Evolutionary conservation across 2,329 filamentous ascomycete species (phyloP), one percentile per base, ranked within the genome.

Genomic region (Hypoxylon sp.): DNA sequence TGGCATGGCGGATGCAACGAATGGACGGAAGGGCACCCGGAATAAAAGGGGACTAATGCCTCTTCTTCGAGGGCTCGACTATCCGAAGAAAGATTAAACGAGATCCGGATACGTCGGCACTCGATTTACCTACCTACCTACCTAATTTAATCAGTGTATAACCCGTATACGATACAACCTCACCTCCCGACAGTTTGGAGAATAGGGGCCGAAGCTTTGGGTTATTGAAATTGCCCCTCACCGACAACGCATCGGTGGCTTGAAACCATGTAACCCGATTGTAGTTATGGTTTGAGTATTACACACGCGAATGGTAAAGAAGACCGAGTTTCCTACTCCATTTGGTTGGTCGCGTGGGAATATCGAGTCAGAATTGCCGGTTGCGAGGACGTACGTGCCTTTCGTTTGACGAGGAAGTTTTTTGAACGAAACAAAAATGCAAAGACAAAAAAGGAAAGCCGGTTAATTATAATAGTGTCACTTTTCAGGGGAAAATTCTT

Each of bases 381-480:
- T 12, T 15, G 27, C n/a, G n/a, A n/a, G n/a, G n/a, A n/a, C n/a
- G n/a, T n/a, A n/a, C n/a, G 35, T 16, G 31, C 36, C 21, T 47
- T 40, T 38, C 11, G 41, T 41, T 41, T 17, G 40, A 40, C 15
- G n/a, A 31, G 7, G 30, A 27, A 23, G 38, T 30, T 13, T 27
- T 38, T 37, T 30, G 38, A 35, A 46, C 46, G 19, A 42, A 20
- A 8, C 37, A 17, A 32, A 45, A 38, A 51, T 42, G 8, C 37
- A 17, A 32, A 45, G 42, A 51, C 46, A 4, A 58, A 42, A 54
- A 38, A 46, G 55, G 55, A 42, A 58, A 58, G 12, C 55, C 55
- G 51, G 13, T 36, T 29, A n/a, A n/a, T n/a, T n/a, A n/a, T n/a
- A n/a, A 23, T 17, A 23, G 17, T 37, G 41, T 54, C 32, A 35